Evolutionary conservation across 225 moss, liverwort and hornwort genomes (phyloP).

Genomic region (Straminergon stramineum): DNA sequence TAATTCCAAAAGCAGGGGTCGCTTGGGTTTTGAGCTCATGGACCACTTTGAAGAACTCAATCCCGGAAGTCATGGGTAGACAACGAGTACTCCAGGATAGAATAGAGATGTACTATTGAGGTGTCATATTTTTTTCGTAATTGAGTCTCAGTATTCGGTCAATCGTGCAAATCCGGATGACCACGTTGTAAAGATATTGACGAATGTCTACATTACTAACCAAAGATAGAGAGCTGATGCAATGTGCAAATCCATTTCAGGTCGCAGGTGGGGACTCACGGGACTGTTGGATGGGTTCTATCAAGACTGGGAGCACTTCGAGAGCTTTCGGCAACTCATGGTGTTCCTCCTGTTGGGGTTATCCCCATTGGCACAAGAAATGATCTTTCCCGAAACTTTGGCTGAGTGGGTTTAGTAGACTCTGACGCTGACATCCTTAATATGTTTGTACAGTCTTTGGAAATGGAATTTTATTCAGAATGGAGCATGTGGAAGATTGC

Average conservation of each 20-base stretch:
- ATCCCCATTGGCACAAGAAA: constrained; percentile 76
- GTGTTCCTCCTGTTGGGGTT: constrained; percentile 57
- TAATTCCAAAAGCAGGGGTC: constrained; percentile 28
- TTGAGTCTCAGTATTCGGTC: background rate
- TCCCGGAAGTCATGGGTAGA: background rate
- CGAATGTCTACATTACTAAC: background rate
- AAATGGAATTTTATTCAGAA: background rate
- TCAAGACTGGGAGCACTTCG: constrained; percentile 50
- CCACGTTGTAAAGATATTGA: background rate
- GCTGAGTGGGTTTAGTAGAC: constrained; percentile 72
- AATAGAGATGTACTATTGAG: background rate
- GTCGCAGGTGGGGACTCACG: constrained; percentile 69
- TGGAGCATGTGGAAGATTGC: background rate
- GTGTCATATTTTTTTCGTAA: background rate
- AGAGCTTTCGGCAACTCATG: background rate
- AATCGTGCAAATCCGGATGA: background rate
- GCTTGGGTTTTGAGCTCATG: constrained; percentile 25
- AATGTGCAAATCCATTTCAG: constrained; percentile 17
- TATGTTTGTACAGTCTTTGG: background rate
- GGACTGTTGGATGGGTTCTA: constrained; percentile 81
- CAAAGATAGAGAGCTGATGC: background rate
- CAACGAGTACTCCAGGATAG: background rate
- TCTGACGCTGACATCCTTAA: background rate
- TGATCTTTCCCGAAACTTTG: constrained; percentile 80
- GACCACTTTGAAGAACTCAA: constrained; percentile 26